Percentiles rank a stretch among this genome's conserved stretches.
Evolutionary conservation across 768 basidiomycete species (phyloP).

Genomic region (Phylloporus sp.): DNA sequence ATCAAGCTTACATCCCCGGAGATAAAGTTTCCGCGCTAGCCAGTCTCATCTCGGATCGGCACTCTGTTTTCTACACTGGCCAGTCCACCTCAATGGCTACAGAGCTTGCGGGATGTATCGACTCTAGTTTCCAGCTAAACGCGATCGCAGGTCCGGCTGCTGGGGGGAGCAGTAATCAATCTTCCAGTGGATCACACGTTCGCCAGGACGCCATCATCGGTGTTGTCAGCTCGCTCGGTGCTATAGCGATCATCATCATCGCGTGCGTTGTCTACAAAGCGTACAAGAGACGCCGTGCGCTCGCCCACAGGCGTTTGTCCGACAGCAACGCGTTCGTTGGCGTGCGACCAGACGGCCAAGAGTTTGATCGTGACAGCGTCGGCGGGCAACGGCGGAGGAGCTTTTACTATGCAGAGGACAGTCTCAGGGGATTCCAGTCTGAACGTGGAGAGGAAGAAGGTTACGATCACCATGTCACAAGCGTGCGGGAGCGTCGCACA

Average conservation of each 20-base stretch:
- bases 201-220: constrained; percentile 89
- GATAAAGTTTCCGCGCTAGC: constrained; percentile 56
- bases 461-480: constrained; percentile 32
- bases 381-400: constrained; percentile 70
- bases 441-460: constrained; percentile 35
- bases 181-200: constrained; percentile 31
- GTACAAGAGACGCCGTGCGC: constrained; percentile 60
- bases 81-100: constrained; percentile 42
- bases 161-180: constrained; percentile 18
- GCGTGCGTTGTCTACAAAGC: constrained; percentile 69
- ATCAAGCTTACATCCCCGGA: constrained; percentile 63
- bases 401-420: constrained; percentile 88
- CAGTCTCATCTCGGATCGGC: constrained; percentile 55
- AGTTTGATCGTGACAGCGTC: constrained; percentile 74
- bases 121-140: constrained; percentile 59
- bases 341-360: constrained; percentile 57
- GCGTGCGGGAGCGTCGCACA: constrained; percentile 55
- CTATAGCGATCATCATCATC: constrained; percentile 68
- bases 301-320: constrained; percentile 68
- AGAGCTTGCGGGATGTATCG: constrained; percentile 63
- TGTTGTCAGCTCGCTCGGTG: constrained; percentile 80
- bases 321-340: constrained; percentile 44
- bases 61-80: constrained; percentile 63
- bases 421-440: constrained; percentile 56
- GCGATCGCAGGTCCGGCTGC: constrained; percentile 40